Base-by-base conservation (phyloP, 768 basidiomycete species). In the Lentinus tigrinus region DNA sequence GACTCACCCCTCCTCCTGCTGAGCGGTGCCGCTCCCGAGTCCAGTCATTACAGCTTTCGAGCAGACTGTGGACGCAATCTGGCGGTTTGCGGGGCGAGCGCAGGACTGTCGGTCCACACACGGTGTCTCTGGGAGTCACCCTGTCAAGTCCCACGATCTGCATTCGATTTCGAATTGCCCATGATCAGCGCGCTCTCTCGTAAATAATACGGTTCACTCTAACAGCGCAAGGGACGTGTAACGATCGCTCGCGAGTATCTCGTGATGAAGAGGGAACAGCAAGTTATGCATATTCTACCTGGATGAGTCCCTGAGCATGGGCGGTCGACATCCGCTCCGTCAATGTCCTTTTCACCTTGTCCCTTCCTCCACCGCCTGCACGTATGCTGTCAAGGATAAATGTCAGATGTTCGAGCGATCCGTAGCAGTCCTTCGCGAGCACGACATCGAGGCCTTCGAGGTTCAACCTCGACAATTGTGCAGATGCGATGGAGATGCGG, bases 401-500 rank as follows among this genome's bases (percentile, higher is more conserved):
- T 4, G 47, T 42, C 26, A 65, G 39, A 16, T 39, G 24, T 26
- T 50, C 9, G 2, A 67, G 46, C 37, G 40, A 38, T 6, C 40
- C 48, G 31, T 56, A 63, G 23, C 65, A 53, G 3, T 43, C 17
- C 24, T 63, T 60, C 19, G 56, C 60, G 1, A 67, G 57, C 14
- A 67, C 57, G 27, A 65, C 66, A 23, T 61, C 53, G 14, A 67
- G 47, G 9, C 61, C 66, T n/a, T 64, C 66, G 17, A 67, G 54
- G 54, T 67, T 64, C 8, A 65, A 60, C 5, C 38, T 49, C 26
- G 53, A 26, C 11, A 67, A 40, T 36, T 64, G 47, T 0, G 47
- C 16, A n/a, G 34, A 19, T 16, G 56, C 23, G 44, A 67, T 61
- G 37, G 47, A 53, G 47, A 67, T 37, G 3, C 42, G 31, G 24